phyloP scores from a whole-genome alignment of 176 grass and related monocot species.

The Avena sativa region DNA sequence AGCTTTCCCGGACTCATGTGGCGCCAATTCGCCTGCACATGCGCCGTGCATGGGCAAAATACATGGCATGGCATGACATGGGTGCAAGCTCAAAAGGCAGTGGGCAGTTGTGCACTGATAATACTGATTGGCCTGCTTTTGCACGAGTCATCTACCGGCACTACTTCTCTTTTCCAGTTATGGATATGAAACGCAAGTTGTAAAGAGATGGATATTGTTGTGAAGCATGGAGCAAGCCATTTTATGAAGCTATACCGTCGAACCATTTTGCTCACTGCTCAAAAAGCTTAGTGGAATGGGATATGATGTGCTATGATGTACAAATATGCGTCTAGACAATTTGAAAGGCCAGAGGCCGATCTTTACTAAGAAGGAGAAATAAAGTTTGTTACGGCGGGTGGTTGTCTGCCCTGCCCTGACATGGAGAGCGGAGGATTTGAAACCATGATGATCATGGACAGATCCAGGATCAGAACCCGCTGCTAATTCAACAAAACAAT shows the following conservation, averaged over 20 bases:
- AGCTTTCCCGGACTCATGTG: constrained; percentile 28
- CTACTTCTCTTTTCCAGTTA: not conserved
- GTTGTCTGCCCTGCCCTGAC: no score
- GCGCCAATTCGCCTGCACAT: constrained; percentile 24
- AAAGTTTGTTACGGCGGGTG: no score
- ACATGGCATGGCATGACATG: not conserved
- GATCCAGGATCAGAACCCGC: no score
- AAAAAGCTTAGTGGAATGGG: not conserved
- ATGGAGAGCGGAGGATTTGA: no score
- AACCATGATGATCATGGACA: no score
- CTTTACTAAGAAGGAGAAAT: no score
- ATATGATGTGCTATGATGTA: not conserved
- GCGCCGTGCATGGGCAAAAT: not conserved
- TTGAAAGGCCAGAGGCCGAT: no score
- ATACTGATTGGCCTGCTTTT: not conserved
- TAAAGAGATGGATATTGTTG: not conserved
- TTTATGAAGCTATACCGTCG: not conserved
- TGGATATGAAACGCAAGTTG: not conserved
- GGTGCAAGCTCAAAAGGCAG: not conserved
- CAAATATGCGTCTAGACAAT: no score
- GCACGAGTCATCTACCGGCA: not conserved
- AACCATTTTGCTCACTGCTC: not conserved
- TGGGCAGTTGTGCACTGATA: not conserved
- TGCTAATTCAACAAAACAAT: no score
- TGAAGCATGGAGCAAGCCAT: not conserved